Evolutionary conservation across 1,284 basidiomycete genomes (phyloP), one percentile per base, ranked within the genome.

Genomic region (Sphagnurus paluster): DNA sequence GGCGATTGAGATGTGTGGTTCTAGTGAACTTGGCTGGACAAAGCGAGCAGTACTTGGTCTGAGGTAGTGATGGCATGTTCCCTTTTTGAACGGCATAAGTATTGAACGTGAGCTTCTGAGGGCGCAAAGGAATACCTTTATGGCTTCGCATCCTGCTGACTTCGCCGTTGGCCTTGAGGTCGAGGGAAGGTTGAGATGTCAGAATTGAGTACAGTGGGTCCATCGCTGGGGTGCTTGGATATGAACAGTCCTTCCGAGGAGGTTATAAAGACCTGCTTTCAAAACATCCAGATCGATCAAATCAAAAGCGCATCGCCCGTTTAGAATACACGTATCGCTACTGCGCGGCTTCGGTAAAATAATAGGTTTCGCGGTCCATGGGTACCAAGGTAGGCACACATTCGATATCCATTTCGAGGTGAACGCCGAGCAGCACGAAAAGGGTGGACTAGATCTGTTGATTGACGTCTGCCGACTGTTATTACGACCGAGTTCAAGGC

Each of bases 11-110:
- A 56, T 80, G 79, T 0, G 78, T 80, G 1, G 75, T 77, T 46
- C 78, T 65, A 10, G 78, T 80, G 59, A 80, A 80, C 56, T 77
- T 79, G 9, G 79, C 77, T 6, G 76, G 76, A 48, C 78, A 81
- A 24, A 78, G 59, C 24, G 72, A 67, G 53, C 78, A 80, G 43
- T 71, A 67, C 59, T 80, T 79, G 17, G 72, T 77, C 59, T 80
- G 70, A 17, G 70, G 70, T 26, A 72, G 61, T 42, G 68, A 69
- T 42, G 70, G 70, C 63, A 70, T 71, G 50, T 72, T 72, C 41
- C 68, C 68, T 70, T 44, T 40, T 38, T 32, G 28, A 44, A 36
- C 25, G 34, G 14, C 16, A 16, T 44, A 30, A 46, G 46, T 35
- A 33, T n/a, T n/a, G n/a, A 49, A 39, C 25, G 17, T 6, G 5